These are phyloP conservation scores for Magnolia sinica DNA, from an alignment of 164 flowering plant genomes.

Conservation along the genomic window DNA sequence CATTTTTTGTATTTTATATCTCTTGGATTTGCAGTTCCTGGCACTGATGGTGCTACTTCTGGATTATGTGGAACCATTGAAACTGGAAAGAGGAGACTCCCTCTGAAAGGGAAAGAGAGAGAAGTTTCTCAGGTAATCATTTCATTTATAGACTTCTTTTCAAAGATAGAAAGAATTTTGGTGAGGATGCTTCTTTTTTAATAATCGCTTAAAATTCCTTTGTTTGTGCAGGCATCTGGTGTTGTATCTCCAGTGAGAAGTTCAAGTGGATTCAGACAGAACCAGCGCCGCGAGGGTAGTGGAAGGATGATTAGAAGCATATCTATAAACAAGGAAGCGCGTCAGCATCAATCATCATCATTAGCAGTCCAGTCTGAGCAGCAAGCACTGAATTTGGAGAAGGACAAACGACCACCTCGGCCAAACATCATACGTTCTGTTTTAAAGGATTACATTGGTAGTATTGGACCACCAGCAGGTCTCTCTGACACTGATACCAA, in stretches of 20 bases:
- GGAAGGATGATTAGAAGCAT: conserved; percentile 64
- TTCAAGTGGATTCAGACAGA: conserved; percentile 38
- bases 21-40: conserved; percentile 13
- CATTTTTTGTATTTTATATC: not conserved
- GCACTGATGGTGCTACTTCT: conserved; percentile 25
- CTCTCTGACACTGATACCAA: conserved; percentile 33
- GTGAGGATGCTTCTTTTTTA: not conserved
- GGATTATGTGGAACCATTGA: conserved; percentile 44
- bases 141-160: not conserved
- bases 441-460: conserved; percentile 24
- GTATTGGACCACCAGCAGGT: conserved; percentile 12
- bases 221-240: conserved; percentile 33
- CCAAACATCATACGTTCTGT: conserved; percentile 33
- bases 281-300: conserved; percentile 58
- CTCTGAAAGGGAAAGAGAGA: conserved; percentile 77
- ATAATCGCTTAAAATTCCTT: not conserved
- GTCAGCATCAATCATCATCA: conserved; percentile 19
- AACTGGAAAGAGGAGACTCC: conserved; percentile 58
- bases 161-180: not conserved
- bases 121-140: conserved; percentile 56
- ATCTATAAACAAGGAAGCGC: conserved; percentile 56
- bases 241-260: conserved; percentile 34
- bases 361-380: conserved; percentile 40
- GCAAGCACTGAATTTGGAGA: conserved; percentile 30
- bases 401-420: conserved; percentile 67